Evolutionary conservation across 306 rosid genomes (phyloP), one percentile per base, ranked within the genome.

Genomic region (Spatholobus suberectus): DNA sequence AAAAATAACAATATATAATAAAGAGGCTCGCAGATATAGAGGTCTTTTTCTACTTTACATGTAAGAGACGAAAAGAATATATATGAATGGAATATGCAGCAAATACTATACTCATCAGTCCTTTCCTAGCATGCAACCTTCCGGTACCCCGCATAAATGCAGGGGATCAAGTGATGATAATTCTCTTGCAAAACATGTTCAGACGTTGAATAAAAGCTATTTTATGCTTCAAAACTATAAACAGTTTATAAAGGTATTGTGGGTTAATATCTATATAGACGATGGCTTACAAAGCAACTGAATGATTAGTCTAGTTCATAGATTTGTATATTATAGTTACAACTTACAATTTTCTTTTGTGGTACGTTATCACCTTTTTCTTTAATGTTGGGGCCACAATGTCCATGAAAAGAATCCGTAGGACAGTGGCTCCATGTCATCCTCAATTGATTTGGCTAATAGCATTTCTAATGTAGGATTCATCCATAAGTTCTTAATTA

Each of bases 41-140:
- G 68, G 5, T 69, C 0, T 69, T 69, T 40, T 40, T 70, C 38
- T 49, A 17, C 84, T 84, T 84, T 84, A 41, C 87, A 84, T 41
- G 76, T 52, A 29, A 67, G 72, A 73, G 62, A 84, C 81, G 84
- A 73, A 84, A 84, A 73, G 81, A 84, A 79, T 49, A 51, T 47
- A 49, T 65, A 18, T 35, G 26, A 78, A 66, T 23, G 54, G 75
- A 66, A 78, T 78, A 63, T 78, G 86, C 77, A 83, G 67, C 74
- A 46, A 4, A 75, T 40, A 29, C 52, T 79, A 24, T 40, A 13
- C 20, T 21, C 35, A 10, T 20, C 5, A 37, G 12, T 57, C 9
- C 38, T 29, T 23, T 38, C 38, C 17, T 23, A 76, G 26, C 17
- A 59, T 76, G 57, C 68, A 74, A 34, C 4, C 14, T 40, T 23